Evolutionary conservation across 2,329 filamentous ascomycete genomes (phyloP).

Genomic region (Metarhizium guizhouense): DNA sequence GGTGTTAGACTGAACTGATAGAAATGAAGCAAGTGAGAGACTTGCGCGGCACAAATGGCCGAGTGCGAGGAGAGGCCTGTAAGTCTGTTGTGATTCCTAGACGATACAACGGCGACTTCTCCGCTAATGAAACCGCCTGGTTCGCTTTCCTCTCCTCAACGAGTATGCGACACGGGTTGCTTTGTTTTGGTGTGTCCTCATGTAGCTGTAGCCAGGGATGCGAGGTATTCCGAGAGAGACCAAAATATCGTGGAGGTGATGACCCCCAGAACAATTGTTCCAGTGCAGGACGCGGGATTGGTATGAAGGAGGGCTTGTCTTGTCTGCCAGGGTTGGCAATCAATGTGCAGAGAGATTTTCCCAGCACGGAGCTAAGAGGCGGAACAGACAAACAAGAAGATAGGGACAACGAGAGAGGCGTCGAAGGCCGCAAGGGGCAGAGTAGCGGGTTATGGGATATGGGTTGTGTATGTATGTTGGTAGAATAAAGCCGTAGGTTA

Average conservation of each 20-base stretch:
- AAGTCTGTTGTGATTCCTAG: neutral
- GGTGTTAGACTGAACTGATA: neutral
- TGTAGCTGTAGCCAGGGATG: neutral
- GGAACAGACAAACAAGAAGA: neutral
- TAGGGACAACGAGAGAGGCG: neutral
- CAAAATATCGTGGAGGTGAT: neutral
- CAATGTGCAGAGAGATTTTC: neutral
- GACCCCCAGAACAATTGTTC: neutral
- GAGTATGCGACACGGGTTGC: neutral
- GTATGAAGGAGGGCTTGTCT: neutral
- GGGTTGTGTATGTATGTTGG: neutral
- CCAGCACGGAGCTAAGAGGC: neutral
- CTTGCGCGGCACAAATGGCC: neutral
- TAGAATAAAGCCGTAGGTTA: neutral
- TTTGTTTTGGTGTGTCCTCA: neutral
- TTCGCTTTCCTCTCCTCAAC: neutral
- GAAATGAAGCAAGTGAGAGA: neutral
- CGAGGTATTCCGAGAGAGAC: neutral
- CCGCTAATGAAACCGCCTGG: neutral
- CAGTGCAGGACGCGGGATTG: neutral
- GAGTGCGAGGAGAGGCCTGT: neutral
- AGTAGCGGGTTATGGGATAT: neutral
- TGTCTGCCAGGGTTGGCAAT: neutral
- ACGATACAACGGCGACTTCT: neutral
- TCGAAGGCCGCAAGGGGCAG: neutral